These are phyloP conservation scores for Globisporangium nunn DNA, from an alignment of 352 stramenopile species.

Conservation along the genomic window DNA sequence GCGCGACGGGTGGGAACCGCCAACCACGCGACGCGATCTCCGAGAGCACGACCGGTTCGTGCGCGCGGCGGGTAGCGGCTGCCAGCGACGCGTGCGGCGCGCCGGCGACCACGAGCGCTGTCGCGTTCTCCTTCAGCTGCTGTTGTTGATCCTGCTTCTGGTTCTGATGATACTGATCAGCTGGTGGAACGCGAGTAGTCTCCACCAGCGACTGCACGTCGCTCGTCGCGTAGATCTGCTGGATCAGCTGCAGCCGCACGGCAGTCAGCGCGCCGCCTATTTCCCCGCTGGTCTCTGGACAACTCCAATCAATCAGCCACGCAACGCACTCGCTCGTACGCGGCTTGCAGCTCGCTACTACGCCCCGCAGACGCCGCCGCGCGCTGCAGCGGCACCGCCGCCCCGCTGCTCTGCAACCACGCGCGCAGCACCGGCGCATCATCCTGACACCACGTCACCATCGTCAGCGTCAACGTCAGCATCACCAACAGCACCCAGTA, in stretches of 20 bases:
- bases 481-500: neutral
- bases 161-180: too few species aligned
- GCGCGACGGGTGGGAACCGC: constrained; percentile 42
- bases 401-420: constrained; percentile 28
- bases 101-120: constrained; percentile 1
- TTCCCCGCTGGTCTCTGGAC: too few species aligned
- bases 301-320: neutral
- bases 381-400: constrained; percentile 30
- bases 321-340: constrained; percentile 35
- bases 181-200: too few species aligned
- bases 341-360: constrained; percentile 23
- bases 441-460: neutral
- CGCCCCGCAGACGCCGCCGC: constrained; percentile 16
- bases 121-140: neutral
- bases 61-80: neutral
- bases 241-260: neutral
- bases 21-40: constrained; percentile 26
- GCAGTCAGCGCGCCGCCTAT: neutral
- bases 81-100: neutral
- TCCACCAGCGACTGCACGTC: neutral
- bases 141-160: neutral
- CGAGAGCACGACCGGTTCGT: constrained; percentile 1
- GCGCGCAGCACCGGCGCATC: constrained; percentile 17
- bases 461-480: neutral
- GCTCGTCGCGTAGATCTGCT: neutral